Evolutionary conservation across 139 green algal genomes (phyloP).

Genomic region (Pycnococcus provasolii): DNA sequence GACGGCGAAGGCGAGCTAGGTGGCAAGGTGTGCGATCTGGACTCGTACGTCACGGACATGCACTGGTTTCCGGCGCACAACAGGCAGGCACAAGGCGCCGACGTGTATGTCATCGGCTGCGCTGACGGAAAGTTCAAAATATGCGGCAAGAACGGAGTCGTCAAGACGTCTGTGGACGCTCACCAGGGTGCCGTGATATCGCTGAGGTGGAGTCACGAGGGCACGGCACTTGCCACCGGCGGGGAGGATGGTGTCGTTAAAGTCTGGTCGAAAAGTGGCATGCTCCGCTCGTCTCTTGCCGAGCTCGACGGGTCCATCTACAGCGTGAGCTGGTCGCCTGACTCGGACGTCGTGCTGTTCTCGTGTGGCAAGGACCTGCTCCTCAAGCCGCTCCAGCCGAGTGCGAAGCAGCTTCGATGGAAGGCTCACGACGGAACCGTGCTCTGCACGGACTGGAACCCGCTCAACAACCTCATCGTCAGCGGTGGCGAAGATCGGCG

Average conservation of each 20-base stretch:
- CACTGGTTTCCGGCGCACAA: slow-evolving; percentile 45
- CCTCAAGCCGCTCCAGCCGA: slow-evolving; percentile 42
- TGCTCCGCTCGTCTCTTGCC: slow-evolving; percentile 58
- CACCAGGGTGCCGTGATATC: slow-evolving; percentile 54
- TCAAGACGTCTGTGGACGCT: slow-evolving; percentile 58
- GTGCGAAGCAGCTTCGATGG: slow-evolving; percentile 25
- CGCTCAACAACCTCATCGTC: slow-evolving; percentile 53
- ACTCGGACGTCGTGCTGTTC: slow-evolving; percentile 48
- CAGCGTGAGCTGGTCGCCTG: slow-evolving; percentile 48
- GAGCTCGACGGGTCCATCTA: slow-evolving; percentile 48
- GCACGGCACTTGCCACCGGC: slow-evolving; percentile 54
- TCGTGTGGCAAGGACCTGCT: slow-evolving; percentile 43
- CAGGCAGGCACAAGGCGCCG: slow-evolving; percentile 39
- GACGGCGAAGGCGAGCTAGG: slow-evolving; percentile 40
- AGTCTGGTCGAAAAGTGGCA: slow-evolving; percentile 59
- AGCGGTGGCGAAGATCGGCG: slow-evolving; percentile 63
- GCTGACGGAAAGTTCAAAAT: slow-evolving; percentile 62
- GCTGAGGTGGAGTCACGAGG: slow-evolving; percentile 59
- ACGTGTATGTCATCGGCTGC: slow-evolving; percentile 48
- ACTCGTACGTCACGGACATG: slow-evolving; percentile 49
- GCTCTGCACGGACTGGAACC: slow-evolving; percentile 58
- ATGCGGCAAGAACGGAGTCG: slow-evolving; percentile 36
- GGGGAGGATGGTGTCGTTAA: slow-evolving; percentile 71
- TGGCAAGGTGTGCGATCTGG: slow-evolving; percentile 40
- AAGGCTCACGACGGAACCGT: slow-evolving; percentile 34